These are phyloP conservation scores for Dictyostelium firmibasis DNA, from an alignment of 78 protist species.

Conservation along the genomic window DNA sequence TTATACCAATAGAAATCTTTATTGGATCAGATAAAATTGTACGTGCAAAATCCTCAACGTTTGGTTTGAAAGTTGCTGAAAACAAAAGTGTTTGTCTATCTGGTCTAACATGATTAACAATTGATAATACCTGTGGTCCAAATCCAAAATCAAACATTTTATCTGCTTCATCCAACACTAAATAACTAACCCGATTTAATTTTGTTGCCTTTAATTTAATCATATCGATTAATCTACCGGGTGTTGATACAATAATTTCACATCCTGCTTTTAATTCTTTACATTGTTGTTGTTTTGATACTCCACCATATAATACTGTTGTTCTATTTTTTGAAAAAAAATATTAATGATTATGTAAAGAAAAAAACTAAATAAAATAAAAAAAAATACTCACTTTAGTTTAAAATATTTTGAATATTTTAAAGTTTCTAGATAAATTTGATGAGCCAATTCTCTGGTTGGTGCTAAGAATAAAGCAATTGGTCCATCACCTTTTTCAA, in stretches of 20 bases:
- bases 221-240: conserved; percentile 96
- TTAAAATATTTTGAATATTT: conserved; percentile 47
- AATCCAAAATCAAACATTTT: conserved; percentile 95
- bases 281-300: conserved; percentile 80
- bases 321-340: background rate
- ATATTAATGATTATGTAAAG: background rate
- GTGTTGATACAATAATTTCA: conserved; percentile 82
- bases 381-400: conserved; percentile 45
- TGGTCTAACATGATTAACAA: conserved; percentile 82
- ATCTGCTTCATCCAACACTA: conserved; percentile 95
- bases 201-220: conserved; percentile 91
- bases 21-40: conserved; percentile 70
- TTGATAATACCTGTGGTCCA: conserved; percentile 86
- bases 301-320: conserved; percentile 88
- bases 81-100: conserved; percentile 91
- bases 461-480: conserved; percentile 90
- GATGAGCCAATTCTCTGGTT: conserved; percentile 91
- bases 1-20: conserved; percentile 79
- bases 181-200: conserved; percentile 88
- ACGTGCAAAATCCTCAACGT: conserved; percentile 87
- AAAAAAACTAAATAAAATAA: too few species aligned
- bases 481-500: conserved; percentile 86
- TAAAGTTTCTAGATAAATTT: conserved; percentile 67
- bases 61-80: conserved; percentile 90
- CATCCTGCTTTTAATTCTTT: conserved; percentile 77